phyloP scores from a whole-genome alignment of 192 early-diverging fungal genomes.

The Coemansia sp. region DNA sequence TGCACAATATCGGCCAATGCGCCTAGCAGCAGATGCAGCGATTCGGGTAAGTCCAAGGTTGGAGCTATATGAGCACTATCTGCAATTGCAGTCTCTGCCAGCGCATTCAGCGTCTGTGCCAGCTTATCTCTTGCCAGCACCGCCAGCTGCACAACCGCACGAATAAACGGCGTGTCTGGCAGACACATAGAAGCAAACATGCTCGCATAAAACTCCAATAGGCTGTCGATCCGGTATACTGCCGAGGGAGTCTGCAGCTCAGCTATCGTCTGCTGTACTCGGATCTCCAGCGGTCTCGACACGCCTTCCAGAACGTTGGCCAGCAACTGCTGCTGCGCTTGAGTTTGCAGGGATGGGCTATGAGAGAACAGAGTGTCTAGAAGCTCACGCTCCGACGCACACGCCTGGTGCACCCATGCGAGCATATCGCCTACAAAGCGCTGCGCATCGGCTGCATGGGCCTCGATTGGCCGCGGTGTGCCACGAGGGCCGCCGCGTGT shows the following conservation, averaged over 20 bases:
- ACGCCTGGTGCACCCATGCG: constrained; percentile 94
- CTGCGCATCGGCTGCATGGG: constrained; percentile 87
- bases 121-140: constrained; percentile 4
- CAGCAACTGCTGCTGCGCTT: constrained; percentile 8
- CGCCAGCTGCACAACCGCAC: constrained; percentile 7
- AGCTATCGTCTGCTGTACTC: constrained; percentile 23
- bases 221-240: constrained; percentile 25
- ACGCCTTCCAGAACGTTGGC: constrained; percentile 22
- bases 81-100: constrained; percentile 5
- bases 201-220: constrained; percentile 28
- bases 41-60: constrained; percentile 24
- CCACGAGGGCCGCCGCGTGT: constrained; percentile 22
- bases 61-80: constrained; percentile 13
- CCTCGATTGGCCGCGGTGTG: constrained; percentile 77
- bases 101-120: constrained; percentile 1
- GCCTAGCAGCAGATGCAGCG: constrained; percentile 15
- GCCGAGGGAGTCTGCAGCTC: constrained; percentile 13
- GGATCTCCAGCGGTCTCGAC: constrained; percentile 42
- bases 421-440: constrained; percentile 95
- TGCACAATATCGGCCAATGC: constrained; percentile 20
- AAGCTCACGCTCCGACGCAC: constrained; percentile 83
- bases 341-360: constrained; percentile 8
- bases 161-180: constrained; percentile 19
- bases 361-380: constrained; percentile 56
- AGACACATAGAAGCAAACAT: constrained; percentile 19